These are phyloP conservation scores for Phlebiopsis flavidoalba DNA, from an alignment of 768 basidiomycete species.

Conservation along the genomic window DNA sequence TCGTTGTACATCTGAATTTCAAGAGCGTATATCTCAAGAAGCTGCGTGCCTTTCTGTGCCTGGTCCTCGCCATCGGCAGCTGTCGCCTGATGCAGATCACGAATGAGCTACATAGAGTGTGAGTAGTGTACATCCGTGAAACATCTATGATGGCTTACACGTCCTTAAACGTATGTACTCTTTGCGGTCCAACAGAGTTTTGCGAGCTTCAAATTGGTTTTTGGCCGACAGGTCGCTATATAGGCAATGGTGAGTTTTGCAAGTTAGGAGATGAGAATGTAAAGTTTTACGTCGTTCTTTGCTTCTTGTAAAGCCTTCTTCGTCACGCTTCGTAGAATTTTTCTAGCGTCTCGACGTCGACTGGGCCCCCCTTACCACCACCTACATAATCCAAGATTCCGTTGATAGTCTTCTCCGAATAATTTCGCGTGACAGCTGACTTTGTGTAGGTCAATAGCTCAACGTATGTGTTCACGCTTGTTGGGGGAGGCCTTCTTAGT, in stretches of 20 bases:
- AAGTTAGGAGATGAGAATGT: neutral
- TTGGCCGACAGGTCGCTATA: constrained; percentile 87
- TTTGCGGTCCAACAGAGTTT: constrained; percentile 93
- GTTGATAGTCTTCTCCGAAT: constrained; percentile 98
- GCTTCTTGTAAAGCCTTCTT: constrained; percentile 87
- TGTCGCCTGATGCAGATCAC: constrained; percentile 69
- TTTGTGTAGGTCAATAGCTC: constrained; percentile 91
- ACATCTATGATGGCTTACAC: constrained; percentile 36
- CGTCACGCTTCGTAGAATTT: constrained; percentile 94
- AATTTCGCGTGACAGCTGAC: constrained; percentile 90
- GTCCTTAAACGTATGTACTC: constrained; percentile 82
- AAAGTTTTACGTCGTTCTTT: constrained; percentile 79
- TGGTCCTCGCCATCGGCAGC: constrained; percentile 69
- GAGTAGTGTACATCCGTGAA: neutral
- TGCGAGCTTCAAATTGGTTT: constrained; percentile 93
- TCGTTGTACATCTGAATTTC: constrained; percentile 99
- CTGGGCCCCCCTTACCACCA: constrained; percentile 72
- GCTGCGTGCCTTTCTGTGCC: constrained; percentile 90
- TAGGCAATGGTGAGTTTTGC: neutral
- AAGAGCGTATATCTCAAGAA: constrained; percentile 95
- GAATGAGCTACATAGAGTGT: constrained; percentile 51
- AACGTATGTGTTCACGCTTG: constrained; percentile 81
- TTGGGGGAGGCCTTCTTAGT: constrained; percentile 68
- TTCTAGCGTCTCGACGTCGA: constrained; percentile 85
- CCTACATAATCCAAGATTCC: constrained; percentile 97